Evolutionary conservation across 192 early-diverging fungal species (phyloP), one percentile per base, ranked within the genome.

Genomic region (Umbelopsis sp.): DNA sequence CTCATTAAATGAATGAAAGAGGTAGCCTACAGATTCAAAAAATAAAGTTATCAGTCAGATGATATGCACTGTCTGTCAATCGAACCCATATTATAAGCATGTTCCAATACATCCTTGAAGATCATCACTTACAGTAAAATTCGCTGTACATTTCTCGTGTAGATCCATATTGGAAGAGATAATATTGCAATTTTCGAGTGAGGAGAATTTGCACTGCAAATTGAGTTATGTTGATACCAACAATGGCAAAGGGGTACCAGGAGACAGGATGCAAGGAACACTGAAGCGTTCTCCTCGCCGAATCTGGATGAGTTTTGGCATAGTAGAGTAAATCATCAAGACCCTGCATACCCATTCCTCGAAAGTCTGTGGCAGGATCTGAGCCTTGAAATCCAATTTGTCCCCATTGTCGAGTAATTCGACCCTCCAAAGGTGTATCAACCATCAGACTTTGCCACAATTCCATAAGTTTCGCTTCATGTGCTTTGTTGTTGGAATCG

Each of bases 171-270:
- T 80, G 70, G 70, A 85, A 92, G 29, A 92, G 79, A 54, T 76
- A 87, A 41, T 81, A 81, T 66, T 93, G 93, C 2, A 94, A 73
- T 70, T 87, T 82, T 36, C 90, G 78, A 4, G 87, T 87, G 9
- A 91, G 71, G 16, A 90, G 75, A 11, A 85, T 77, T 26, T 87
- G 77, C 10, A 93, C 77, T 7, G 85, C 84, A 75, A 87, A 92
- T 36, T 77, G 77, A 12, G 92, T 90, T 22, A 94, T 90, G 62
- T 92, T 91, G 81, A 95, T 93, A 9, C 93, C 93, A 3, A 90
- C 91, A 71, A 91, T 87, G 9, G 92, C 91, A 71, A 91, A 88
- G n/a, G 91, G 91, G 70, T 93, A 93, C 91, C 92, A 92, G n/a
- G 85, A 80, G 3, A 79, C 77, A 24, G 81, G 80, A 74, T 92